Base-by-base conservation (phyloP, 2,329 filamentous ascomycete genomes). In the Apiospora aurea region DNA sequence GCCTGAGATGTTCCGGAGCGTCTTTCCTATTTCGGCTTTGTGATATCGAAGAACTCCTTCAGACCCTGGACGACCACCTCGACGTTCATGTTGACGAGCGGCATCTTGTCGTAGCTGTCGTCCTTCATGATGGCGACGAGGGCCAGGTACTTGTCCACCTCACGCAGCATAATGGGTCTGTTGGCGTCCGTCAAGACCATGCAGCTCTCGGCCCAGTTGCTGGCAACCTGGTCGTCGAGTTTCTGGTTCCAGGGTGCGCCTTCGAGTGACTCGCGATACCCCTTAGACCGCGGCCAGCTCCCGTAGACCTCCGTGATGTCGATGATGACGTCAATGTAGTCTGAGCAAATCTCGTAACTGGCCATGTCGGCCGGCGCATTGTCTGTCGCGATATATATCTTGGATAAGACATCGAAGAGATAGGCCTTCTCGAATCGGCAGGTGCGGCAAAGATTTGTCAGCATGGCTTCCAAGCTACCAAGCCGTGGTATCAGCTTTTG, bases 401-500 rank as follows among this genome's bases (percentile, higher is more conserved):
- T 99, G 83, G 94, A 97, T 77, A 97, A 89, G 11, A 98, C 95
- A 80, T 99, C 97, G 80, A 99, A 99, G 8, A 99, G 90, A 81
- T 99, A 99, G 4, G 95, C 96, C 83, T 99, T 99, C 81, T 98
- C 95, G 80, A 99, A 98, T 67, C 94, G 93, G 80, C 95, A 98
- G 18, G 94, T 96, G 73, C 93, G 94, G 84, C 94, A 97, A 57
- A 99, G 89, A 76, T 96, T 96, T 78, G 97, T 98, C 78, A 99
- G 92, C 82, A 99, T 90, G 69, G 95, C 93, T 83, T 99, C 96
- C 71, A 99, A 90, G 38, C 95, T 97, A 7, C 95, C 94, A 10
- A 99, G 89, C 74, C 97, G 94, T 0, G 96, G 96, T 69, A 99
- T 96, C 43, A 99, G 89, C 82, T 98, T 98, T 83, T 99, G 96